phyloP scores from a whole-genome alignment of 2,329 filamentous ascomycete species.

The Nothophaeocryptopus gaeumannii region DNA sequence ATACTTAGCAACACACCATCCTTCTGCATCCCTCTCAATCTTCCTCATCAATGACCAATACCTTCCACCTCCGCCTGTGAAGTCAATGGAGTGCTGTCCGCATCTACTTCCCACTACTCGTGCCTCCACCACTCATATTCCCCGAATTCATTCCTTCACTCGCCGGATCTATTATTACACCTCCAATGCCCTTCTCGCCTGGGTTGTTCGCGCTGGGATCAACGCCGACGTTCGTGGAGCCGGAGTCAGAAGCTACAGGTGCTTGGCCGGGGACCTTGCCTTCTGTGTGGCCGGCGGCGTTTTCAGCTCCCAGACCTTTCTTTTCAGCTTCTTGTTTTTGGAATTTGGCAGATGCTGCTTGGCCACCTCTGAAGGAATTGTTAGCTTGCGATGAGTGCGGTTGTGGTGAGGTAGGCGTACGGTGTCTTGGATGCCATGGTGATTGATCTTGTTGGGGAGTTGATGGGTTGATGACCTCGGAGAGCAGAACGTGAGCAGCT shows the following conservation, averaged over 20 bases:
- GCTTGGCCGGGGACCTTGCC: constrained; percentile 30
- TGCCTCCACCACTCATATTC: constrained; percentile 26
- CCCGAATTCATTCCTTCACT: constrained; percentile 16
- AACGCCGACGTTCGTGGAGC: constrained; percentile 33
- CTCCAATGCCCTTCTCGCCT: constrained; percentile 37
- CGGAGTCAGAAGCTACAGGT: constrained; percentile 37
- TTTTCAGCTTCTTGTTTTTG: constrained; percentile 36
- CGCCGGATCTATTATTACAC: constrained; percentile 28
- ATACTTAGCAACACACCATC: no score
- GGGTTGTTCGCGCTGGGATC: constrained; percentile 31
- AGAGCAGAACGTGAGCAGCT: neutral
- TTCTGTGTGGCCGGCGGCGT: constrained; percentile 34
- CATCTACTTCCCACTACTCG: neutral
- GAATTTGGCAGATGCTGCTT: constrained; percentile 34
- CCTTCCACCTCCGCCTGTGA: neutral
- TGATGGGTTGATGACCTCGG: neutral
- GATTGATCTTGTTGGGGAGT: neutral
- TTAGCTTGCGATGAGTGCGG: neutral
- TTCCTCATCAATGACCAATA: neutral
- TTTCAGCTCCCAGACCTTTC: constrained; percentile 34
- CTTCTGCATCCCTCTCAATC: neutral
- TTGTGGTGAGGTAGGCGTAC: neutral
- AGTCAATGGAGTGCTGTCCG: neutral
- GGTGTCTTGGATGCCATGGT: constrained; percentile 12
- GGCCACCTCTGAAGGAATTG: constrained; percentile 26